Evolutionary conservation across 2,329 filamentous ascomycete species (phyloP).

Genomic region (Fusarium ambrosium): DNA sequence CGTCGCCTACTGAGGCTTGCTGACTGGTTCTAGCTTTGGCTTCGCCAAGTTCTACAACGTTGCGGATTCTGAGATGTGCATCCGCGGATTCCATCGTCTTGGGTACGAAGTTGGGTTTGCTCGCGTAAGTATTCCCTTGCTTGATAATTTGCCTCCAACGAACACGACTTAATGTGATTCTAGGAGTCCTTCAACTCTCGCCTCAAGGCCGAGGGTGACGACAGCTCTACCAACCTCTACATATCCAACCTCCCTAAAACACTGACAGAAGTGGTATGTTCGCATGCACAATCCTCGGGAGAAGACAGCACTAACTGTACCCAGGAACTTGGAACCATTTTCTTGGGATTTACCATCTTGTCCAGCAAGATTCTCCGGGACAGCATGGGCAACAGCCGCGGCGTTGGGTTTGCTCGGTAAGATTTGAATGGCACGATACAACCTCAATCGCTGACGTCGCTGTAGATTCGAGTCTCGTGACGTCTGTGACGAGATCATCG

Average conservation of each 20-base stretch:
- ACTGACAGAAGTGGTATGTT: conserved; percentile 87
- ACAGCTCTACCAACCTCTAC: conserved; percentile 92
- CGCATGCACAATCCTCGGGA: neutral
- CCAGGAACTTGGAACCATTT: conserved; percentile 83
- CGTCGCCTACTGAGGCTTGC: neutral
- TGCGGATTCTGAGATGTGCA: conserved; percentile 93
- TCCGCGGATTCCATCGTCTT: conserved; percentile 92
- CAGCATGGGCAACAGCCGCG: conserved; percentile 90
- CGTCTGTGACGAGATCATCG: conserved; percentile 90
- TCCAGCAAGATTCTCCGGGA: conserved; percentile 97
- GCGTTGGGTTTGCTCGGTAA: conserved; percentile 96
- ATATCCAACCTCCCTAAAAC: conserved; percentile 96
- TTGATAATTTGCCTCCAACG: neutral
- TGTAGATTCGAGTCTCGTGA: conserved; percentile 88
- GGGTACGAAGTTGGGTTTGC: conserved; percentile 99
- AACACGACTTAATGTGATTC: conserved; percentile 9
- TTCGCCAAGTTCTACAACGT: conserved; percentile 96
- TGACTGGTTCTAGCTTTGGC: conserved; percentile 77
- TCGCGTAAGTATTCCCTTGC: conserved; percentile 71
- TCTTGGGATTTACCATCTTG: conserved; percentile 83
- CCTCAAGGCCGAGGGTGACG: conserved; percentile 95
- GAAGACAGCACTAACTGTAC: conserved; percentile 21
- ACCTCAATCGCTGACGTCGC: conserved; percentile 6
- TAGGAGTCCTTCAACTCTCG: conserved; percentile 98
- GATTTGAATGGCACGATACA: conserved; percentile 42